These are phyloP conservation scores for Lophiostoma macrostomum DNA, from an alignment of 495 filamentous ascomycete species.

Conservation along the genomic window DNA sequence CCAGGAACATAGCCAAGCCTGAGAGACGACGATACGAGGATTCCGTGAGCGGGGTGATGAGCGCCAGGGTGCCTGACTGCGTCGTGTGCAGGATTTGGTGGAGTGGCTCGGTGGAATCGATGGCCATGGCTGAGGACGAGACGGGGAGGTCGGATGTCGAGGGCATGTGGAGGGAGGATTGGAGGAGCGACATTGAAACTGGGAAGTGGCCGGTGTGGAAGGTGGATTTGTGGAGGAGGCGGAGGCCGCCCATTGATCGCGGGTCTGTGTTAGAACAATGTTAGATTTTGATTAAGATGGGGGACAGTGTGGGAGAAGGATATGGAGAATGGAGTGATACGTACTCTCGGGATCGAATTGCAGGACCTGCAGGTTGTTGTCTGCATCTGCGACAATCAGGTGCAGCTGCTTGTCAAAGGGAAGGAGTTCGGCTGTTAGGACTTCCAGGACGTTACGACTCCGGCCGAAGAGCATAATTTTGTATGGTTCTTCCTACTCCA, in stretches of 20 bases:
- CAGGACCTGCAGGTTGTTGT: slow-evolving; percentile 79
- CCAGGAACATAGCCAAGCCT: slow-evolving; percentile 75
- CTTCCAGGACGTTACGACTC: slow-evolving; percentile 67
- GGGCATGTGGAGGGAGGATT: slow-evolving; percentile 51
- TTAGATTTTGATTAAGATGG: slow-evolving; percentile 14
- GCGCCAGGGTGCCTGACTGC: slow-evolving; percentile 67
- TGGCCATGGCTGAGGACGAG: neutral
- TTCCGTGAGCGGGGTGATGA: slow-evolving; percentile 76
- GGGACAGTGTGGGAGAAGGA: neutral
- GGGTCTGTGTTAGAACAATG: slow-evolving; percentile 62
- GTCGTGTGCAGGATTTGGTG: slow-evolving; percentile 69
- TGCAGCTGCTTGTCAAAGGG: slow-evolving; percentile 80
- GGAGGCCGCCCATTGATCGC: slow-evolving; percentile 83
- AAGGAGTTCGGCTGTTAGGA: slow-evolving; percentile 80
- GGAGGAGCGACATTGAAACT: slow-evolving; percentile 70
- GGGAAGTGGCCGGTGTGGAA: slow-evolving; percentile 83
- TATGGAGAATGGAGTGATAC: too few relatives aligned
- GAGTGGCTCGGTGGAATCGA: slow-evolving; percentile 37
- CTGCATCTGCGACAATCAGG: slow-evolving; percentile 78
- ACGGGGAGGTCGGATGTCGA: slow-evolving; percentile 43
- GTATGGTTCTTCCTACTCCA: slow-evolving; percentile 77
- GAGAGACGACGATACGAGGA: slow-evolving; percentile 77
- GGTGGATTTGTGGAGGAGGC: slow-evolving; percentile 77
- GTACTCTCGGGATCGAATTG: slow-evolving; percentile 90
- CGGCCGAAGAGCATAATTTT: slow-evolving; percentile 94